phyloP scores from a whole-genome alignment of 228 moss, liverwort and hornwort species.

The Sphagnum fallax region DNA sequence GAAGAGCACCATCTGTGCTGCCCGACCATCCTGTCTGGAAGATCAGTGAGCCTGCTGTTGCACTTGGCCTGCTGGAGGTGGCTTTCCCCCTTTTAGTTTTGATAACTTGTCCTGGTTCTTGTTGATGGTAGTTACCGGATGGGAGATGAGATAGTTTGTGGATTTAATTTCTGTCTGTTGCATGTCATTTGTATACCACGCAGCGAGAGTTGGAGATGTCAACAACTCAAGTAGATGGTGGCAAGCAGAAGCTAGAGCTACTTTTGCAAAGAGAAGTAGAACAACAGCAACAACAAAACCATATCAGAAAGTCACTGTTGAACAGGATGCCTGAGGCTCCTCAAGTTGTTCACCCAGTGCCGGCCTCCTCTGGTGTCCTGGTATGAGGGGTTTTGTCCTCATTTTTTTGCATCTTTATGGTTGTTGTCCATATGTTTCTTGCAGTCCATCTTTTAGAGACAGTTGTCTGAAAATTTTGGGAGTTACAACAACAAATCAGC shows the following conservation, averaged over 20 bases:
- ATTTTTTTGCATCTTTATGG: neutral
- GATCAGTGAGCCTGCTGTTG: constrained; percentile 75
- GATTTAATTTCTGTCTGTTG: neutral
- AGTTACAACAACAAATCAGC: neutral
- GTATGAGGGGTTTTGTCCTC: neutral
- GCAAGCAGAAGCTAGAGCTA: constrained; percentile 72
- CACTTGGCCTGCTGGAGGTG: constrained; percentile 92
- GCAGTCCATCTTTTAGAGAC: neutral
- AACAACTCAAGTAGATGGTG: constrained; percentile 64
- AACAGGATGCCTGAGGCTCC: constrained; percentile 21
- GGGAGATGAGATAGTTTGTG: neutral
- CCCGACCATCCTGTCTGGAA: constrained; percentile 79
- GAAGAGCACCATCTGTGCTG: constrained; percentile 48
- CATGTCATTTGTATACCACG: constrained; percentile 1
- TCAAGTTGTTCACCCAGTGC: constrained; percentile 5
- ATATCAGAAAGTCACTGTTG: constrained; percentile 28
- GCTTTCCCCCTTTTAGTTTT: neutral
- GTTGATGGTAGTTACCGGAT: neutral
- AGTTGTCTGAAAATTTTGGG: neutral
- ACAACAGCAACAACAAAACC: constrained; percentile 58
- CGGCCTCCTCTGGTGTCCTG: constrained; percentile 2
- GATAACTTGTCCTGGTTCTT: neutral
- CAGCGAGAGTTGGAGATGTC: constrained; percentile 84
- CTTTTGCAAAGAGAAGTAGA: constrained; percentile 85
- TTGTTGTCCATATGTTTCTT: neutral